These are phyloP conservation scores for Globisporangium alternatum DNA, from an alignment of 352 stramenopile genomes.

Conservation along the genomic window DNA sequence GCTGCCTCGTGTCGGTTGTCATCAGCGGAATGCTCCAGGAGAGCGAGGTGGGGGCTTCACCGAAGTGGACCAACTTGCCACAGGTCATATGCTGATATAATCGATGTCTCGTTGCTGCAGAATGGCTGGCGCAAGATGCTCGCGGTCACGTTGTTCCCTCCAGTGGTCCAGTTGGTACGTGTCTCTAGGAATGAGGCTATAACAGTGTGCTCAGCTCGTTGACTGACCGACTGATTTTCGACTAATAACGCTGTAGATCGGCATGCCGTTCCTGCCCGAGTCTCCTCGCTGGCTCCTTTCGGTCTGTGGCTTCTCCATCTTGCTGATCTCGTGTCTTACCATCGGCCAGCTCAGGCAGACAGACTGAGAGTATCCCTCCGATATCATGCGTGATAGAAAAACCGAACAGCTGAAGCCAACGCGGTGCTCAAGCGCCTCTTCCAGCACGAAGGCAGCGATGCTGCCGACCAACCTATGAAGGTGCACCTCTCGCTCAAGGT, in stretches of 20 bases:
- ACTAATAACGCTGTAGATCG: slow-evolving; percentile 29
- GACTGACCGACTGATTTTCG: too few relatives aligned
- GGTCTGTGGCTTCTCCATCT: slow-evolving; percentile 20
- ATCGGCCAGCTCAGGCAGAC: not conserved
- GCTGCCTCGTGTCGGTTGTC: slow-evolving; percentile 61
- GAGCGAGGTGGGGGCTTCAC: slow-evolving; percentile 25
- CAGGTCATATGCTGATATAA: not conserved
- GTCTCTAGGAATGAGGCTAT: too few relatives aligned
- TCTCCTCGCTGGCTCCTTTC: slow-evolving; percentile 66
- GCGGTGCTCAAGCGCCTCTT: slow-evolving; percentile 29
- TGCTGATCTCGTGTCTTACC: not conserved
- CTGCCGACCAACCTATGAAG: slow-evolving; percentile 13
- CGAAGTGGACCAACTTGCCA: too few relatives aligned
- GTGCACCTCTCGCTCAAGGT: slow-evolving; percentile 20
- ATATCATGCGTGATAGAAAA: slow-evolving; percentile 30
- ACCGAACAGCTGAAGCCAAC: slow-evolving; percentile 41
- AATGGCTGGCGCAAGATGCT: slow-evolving; percentile 68
- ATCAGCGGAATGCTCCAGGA: slow-evolving; percentile 41
- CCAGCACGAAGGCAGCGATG: slow-evolving; percentile 7
- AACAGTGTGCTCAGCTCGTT: too few relatives aligned
- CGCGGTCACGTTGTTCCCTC: slow-evolving; percentile 54
- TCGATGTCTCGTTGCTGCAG: slow-evolving; percentile 6
- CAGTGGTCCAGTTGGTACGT: slow-evolving; percentile 57
- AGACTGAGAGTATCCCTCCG: not conserved
- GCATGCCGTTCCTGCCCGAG: slow-evolving; percentile 67